A percentile compares a stretch with the other conserved stretches of the same genome.
Conservation (phyloP, 2,329 filamentous ascomycete species). For the Fusarium tjaetaba region DNA sequence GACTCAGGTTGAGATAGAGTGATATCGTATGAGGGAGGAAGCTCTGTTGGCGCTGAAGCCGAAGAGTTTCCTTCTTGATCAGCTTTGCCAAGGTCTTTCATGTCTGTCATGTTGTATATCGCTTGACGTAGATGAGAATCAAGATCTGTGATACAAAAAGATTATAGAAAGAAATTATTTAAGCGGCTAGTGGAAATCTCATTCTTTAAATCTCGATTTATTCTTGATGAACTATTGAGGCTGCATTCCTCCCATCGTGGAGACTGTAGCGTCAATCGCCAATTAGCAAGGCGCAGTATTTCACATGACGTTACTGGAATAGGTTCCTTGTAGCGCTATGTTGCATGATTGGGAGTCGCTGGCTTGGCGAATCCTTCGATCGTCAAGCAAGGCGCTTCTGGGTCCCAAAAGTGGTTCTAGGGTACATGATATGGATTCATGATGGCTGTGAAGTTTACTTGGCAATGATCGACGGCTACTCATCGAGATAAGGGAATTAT, state of each 20-base stretch:
- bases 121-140: neutral
- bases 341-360: neutral
- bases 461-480: neutral
- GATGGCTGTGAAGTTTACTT: neutral
- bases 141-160: neutral
- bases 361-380: neutral
- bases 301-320: neutral
- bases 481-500: neutral
- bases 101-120: neutral
- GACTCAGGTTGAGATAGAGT: neutral
- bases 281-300: neutral
- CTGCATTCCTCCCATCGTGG: neutral
- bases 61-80: neutral
- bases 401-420: neutral
- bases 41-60: neutral
- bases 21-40: slow-evolving; percentile 11
- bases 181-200: rapidly evolving
- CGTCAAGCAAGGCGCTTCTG: neutral
- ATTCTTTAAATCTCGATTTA: neutral
- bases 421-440: neutral
- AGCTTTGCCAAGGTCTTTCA: neutral
- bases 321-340: neutral
- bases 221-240: neutral
- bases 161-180: neutral
- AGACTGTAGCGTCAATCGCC: neutral